Evolutionary conservation across 352 stramenopile species (phyloP).

Genomic region (Globisporangium mamillatum): DNA sequence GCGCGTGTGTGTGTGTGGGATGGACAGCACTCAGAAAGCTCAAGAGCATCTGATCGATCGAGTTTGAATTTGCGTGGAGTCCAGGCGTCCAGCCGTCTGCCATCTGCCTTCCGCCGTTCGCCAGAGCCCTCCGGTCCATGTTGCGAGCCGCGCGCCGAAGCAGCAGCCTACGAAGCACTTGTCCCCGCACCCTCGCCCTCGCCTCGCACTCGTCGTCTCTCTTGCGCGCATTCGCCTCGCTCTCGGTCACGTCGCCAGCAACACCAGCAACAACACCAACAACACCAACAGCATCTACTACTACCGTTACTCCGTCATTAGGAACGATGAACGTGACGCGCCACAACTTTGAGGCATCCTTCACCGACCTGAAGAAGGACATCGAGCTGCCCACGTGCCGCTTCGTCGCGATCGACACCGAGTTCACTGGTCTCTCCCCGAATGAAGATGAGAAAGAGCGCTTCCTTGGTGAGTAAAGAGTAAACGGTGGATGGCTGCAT

Average conservation of each 20-base stretch:
- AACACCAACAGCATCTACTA: slow-evolving; percentile 8
- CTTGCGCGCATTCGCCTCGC: slow-evolving; percentile 4
- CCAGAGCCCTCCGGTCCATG: slow-evolving; percentile 5
- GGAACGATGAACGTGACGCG: slow-evolving; percentile 77
- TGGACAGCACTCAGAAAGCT: not conserved
- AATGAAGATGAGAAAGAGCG: slow-evolving; percentile 62
- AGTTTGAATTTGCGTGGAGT: slow-evolving; percentile 1
- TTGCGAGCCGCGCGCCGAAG: slow-evolving; percentile 9
- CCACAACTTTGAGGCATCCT: slow-evolving; percentile 70
- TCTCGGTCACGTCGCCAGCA: slow-evolving; percentile 9
- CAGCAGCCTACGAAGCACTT: slow-evolving; percentile 5
- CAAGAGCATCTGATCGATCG: not conserved
- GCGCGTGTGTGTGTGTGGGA: not conserved
- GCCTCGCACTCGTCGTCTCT: not conserved
- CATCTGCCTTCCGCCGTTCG: not conserved
- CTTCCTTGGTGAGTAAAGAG: slow-evolving; percentile 34
- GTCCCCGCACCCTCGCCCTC: slow-evolving; percentile 4
- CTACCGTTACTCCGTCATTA: not conserved
- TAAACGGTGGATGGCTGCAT: slow-evolving; percentile 6
- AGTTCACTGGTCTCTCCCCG: slow-evolving; percentile 76
- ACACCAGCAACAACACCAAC: not conserved
- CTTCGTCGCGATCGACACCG: slow-evolving; percentile 82
- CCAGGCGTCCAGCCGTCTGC: slow-evolving; percentile 1
- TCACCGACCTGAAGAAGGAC: slow-evolving; percentile 58
- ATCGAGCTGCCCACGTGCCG: slow-evolving; percentile 55